These are phyloP conservation scores for Acidiella bohemica DNA, from an alignment of 495 filamentous ascomycete genomes.

Conservation along the genomic window DNA sequence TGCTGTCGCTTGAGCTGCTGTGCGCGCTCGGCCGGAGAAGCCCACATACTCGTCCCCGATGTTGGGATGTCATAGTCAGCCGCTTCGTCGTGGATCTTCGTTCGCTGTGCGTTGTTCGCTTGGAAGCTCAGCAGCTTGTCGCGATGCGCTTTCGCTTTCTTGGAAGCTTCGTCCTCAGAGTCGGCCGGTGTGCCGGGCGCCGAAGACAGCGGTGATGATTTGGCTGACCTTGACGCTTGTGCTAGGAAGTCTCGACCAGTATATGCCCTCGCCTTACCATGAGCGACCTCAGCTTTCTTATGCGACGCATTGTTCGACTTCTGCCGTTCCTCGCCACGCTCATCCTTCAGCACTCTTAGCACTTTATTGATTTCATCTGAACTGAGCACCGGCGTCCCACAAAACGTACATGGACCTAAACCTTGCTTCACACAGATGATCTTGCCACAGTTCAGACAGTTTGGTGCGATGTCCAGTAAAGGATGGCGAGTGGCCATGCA, in stretches of 20 bases:
- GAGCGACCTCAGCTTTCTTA: constrained; percentile 46
- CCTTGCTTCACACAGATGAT: constrained; percentile 95
- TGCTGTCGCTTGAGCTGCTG: constrained; percentile 83
- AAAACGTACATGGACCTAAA: constrained; percentile 89
- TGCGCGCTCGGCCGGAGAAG: constrained; percentile 73
- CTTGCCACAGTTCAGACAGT: constrained; percentile 86
- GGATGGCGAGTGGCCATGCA: constrained; percentile 81
- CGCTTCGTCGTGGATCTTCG: constrained; percentile 82
- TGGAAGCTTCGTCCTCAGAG: constrained; percentile 32
- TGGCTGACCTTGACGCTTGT: constrained; percentile 21
- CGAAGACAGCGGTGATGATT: constrained; percentile 27
- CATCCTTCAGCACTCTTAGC: constrained; percentile 72
- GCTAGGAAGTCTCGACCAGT: constrained; percentile 23
- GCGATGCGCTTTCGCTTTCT: constrained; percentile 54
- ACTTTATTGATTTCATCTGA: constrained; percentile 63
- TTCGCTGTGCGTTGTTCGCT: constrained; percentile 73
- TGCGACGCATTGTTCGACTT: constrained; percentile 57
- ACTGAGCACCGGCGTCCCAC: constrained; percentile 56
- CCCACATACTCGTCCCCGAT: constrained; percentile 66
- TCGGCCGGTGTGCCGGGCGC: constrained; percentile 31
- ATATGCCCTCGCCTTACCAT: constrained; percentile 16
- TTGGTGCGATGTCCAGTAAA: constrained; percentile 72
- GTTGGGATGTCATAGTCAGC: constrained; percentile 76
- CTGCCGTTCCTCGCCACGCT: constrained; percentile 76
- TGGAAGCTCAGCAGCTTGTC: constrained; percentile 76